Base-by-base conservation (phyloP, 495 filamentous ascomycete species). In the Penicillium verhagenii region DNA sequence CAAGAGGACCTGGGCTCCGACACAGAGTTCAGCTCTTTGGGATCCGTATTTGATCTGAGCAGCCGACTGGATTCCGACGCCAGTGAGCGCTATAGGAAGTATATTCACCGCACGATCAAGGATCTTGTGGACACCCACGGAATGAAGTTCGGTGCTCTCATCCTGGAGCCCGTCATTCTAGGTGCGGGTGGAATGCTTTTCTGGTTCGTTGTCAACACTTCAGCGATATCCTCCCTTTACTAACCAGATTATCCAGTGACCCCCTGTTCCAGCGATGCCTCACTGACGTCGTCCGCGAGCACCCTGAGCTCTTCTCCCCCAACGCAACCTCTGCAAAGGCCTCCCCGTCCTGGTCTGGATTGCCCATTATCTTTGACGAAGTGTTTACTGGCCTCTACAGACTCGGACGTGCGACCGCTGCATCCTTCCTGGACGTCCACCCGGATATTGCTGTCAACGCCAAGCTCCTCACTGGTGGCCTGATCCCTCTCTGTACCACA, bases 331-430 rank as follows among this genome's bases (percentile, higher is more conserved):
- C 59, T 20, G 33, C 47, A 20, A 56, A 54, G 31, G 51, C 59
- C 46, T 49, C 55, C 19, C 54, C 59, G 19, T 60, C 61, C 16
- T 92, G 89, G 89, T 78, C 77, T 2, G 89, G 89, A 2, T 74
- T 92, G 18, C 89, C 89, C 0, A 71, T 92, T 25, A 77, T 92
- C 63, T 85, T 86, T 59, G 89, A 92, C 64, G 89, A 92, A 67
- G 87, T 92, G 28, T 91, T 92, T 72, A 91, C 87, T 1, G 89
- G 89, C 13, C 73, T 92, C 14, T 90, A 89, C 71, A 86, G 89
- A 31, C 83, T 92, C 16, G 88, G 89, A 20, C 81, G 83, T 26
- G 75, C 81, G 47, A 82, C 78, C 10, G 74, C 86, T 2, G 78
- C 85, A 18, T 83, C 83, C 1, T 88, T 91, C 69, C 76, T 92